Conservation (phyloP, 2,329 filamentous ascomycete genomes). For the Cadophora gregata region DNA sequence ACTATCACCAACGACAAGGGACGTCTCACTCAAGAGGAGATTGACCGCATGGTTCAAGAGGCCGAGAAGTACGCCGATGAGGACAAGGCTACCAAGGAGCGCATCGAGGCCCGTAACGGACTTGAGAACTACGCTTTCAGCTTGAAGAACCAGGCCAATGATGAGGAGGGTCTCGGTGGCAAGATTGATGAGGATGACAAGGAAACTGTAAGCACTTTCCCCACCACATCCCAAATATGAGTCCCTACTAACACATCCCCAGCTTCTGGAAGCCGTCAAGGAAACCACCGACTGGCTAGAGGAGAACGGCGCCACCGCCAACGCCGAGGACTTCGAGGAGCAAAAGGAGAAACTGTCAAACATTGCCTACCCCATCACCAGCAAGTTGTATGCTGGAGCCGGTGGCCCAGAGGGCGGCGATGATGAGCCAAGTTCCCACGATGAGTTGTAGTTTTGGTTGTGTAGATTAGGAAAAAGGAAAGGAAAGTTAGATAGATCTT, state of each 20-base stretch:
- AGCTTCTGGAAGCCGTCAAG: constrained; percentile 94
- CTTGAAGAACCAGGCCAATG: constrained; percentile 98
- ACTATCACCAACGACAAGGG: constrained; percentile 99
- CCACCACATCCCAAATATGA: not conserved
- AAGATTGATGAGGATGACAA: constrained; percentile 99
- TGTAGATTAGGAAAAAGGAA: too few relatives aligned
- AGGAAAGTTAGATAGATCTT: constrained; percentile 12
- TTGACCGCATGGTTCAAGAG: constrained; percentile 98
- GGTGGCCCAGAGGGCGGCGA: constrained; percentile 70
- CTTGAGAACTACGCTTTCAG: constrained; percentile 99
- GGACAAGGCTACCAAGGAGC: constrained; percentile 97
- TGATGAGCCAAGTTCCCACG: constrained; percentile 72
- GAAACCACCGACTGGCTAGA: constrained; percentile 97
- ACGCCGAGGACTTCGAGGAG: constrained; percentile 96
- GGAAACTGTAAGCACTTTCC: constrained; percentile 72
- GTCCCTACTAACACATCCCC: constrained; percentile 44
- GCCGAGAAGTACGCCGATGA: constrained; percentile 99
- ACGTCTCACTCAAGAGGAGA: constrained; percentile 93
- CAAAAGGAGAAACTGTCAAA: constrained; percentile 99
- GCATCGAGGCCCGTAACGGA: constrained; percentile 94
- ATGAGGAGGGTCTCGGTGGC: constrained; percentile 94
- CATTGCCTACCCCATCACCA: constrained; percentile 98
- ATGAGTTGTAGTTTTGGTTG: constrained; percentile 81
- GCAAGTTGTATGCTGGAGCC: constrained; percentile 83
- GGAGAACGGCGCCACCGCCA: constrained; percentile 86